Conservation (phyloP, 192 early-diverging fungal species). For the Phycomyces blakesleeanus region DNA sequence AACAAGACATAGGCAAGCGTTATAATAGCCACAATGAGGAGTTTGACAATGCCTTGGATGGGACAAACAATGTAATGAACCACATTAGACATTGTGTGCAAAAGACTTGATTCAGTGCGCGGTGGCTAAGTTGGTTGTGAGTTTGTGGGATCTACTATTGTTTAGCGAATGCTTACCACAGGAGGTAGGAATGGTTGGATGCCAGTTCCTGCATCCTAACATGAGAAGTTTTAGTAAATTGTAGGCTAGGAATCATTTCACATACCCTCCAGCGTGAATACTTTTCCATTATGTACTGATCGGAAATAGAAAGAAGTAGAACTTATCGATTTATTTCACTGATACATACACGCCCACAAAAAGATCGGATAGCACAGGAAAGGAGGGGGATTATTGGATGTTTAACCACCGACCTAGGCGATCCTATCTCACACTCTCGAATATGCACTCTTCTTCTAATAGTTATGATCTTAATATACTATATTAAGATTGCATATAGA, state of each 20-base stretch:
- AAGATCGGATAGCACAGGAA: not conserved
- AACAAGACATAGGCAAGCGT: conserved; percentile 39
- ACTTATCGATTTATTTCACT: not conserved
- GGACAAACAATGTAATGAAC: conserved; percentile 46
- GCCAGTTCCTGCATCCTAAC: conserved; percentile 77
- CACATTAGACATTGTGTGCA: conserved; percentile 26
- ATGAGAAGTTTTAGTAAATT: not conserved
- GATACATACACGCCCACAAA: not conserved
- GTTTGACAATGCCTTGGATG: conserved; percentile 39
- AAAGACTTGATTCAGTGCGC: conserved; percentile 36
- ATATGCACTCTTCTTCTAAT: too few relatives aligned
- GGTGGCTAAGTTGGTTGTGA: conserved; percentile 35
- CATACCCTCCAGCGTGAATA: conserved; percentile 83
- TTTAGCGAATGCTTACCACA: conserved; percentile 44
- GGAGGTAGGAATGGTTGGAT: conserved; percentile 86
- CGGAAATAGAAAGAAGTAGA: not conserved
- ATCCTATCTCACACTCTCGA: too few relatives aligned
- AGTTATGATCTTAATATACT: too few relatives aligned
- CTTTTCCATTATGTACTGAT: conserved; percentile 66
- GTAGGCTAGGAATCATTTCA: not conserved
- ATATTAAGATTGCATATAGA: too few relatives aligned
- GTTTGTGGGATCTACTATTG: too few relatives aligned
- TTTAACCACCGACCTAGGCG: too few relatives aligned
- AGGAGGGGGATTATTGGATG: not conserved
- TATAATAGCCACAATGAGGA: conserved; percentile 33